Base-by-base conservation (phyloP, 768 basidiomycete genomes). In the Tulasnella sp. region DNA sequence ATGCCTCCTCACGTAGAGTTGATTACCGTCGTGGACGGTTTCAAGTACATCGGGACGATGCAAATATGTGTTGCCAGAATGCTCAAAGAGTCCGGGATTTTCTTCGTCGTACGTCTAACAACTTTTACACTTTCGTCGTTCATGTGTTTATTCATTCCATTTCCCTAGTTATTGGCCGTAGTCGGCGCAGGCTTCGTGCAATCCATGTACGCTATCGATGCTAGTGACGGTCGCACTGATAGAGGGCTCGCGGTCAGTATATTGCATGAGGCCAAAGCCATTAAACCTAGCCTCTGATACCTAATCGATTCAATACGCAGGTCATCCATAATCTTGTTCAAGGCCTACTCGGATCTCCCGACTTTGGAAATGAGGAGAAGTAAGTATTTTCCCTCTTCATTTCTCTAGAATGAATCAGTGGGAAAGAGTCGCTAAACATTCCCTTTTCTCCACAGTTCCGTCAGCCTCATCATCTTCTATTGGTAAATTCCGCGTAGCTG, bases 21-120 rank as follows among this genome's bases (percentile, higher is more conserved):
- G 2, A 72, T 92, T 21, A 89, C 88, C 0, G 72, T 92, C 9
- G 88, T 90, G 63, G 86, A 88, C 67, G 85, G 86, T 5, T 84
- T 78, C 71, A 86, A 90, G 82, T 88, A 88, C 65, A 82, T 97
- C 48, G 93, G 93, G 7, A 92, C 86, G 0, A 84, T 96, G 84
- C 91, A 95, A 68, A 91, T 97, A 27, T 94, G 93, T 62, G 83
- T 95, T 1, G 83, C 88, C 19, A 78, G 91, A 11, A 97, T 97
- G 93, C 72, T 97, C 63, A 84, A 86, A 67, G 92, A 97, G 71
- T 93, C 90, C 19, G 85, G 88, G 2, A 77, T 96, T 50, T 94
- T 94, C 74, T 92, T 94, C 71, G 86, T 86, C 53, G 86, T 94
- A 65, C 41, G 78, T 38, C n/a, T n/a, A n/a, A n/a, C n/a, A n/a